These are phyloP conservation scores for Trichomonas vaginalis DNA, from an alignment of 208 protist species.

Conservation along the genomic window DNA sequence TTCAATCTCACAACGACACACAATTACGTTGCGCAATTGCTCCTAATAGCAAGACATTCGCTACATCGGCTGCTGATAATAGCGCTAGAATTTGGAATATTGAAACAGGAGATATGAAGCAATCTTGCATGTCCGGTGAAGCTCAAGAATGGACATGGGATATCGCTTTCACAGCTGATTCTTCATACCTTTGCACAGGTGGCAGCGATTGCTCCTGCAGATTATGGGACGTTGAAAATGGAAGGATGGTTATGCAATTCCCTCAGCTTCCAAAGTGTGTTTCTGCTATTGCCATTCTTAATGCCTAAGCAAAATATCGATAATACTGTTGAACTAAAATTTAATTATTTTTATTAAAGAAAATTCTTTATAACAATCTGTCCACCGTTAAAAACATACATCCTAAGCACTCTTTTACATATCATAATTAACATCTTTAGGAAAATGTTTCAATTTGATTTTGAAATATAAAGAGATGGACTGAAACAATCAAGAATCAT, in stretches of 20 bases:
- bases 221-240: not conserved
- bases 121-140: not conserved
- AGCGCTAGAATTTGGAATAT: not conserved
- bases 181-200: not conserved
- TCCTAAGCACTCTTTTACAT: too few relatives aligned
- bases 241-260: not conserved
- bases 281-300: constrained; percentile 1
- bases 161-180: not conserved
- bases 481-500: too few relatives aligned
- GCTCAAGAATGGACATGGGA: not conserved
- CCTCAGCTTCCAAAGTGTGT: not conserved
- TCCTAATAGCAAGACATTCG: not conserved
- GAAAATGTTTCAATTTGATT: too few relatives aligned
- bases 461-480: too few relatives aligned
- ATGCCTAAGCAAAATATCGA: too few relatives aligned
- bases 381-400: too few relatives aligned
- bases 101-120: not conserved
- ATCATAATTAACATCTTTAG: too few relatives aligned
- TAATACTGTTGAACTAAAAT: too few relatives aligned
- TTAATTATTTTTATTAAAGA: too few relatives aligned
- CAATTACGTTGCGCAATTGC: not conserved
- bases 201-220: not conserved
- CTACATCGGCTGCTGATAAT: not conserved
- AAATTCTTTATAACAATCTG: too few relatives aligned
- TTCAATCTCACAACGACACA: not conserved